phyloP scores from a whole-genome alignment of 306 rosid species.

The Cucurbita ficifolia region DNA sequence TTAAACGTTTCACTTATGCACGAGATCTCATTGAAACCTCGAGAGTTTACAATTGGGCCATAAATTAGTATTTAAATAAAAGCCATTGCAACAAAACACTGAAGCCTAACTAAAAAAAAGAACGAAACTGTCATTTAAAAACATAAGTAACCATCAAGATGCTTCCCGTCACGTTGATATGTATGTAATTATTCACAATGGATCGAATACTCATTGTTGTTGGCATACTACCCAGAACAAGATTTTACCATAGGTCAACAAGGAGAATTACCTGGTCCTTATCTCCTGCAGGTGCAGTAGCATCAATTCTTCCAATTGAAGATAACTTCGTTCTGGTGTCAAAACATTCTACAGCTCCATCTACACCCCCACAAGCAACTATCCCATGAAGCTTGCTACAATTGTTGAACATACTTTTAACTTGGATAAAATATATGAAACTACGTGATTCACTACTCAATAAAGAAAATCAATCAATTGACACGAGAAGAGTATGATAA shows the following conservation, averaged over 20 bases:
- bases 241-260: not conserved
- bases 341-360: conserved; percentile 90
- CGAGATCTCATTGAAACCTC: not conserved
- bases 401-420: conserved; percentile 7
- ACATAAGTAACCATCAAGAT: too few relatives aligned
- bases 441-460: conserved; percentile 10
- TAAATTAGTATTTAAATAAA: not conserved
- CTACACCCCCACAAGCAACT: conserved; percentile 94
- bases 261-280: conserved; percentile 36
- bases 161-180: too few relatives aligned
- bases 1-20: not conserved
- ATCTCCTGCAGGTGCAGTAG: conserved; percentile 65
- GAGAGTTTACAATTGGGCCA: not conserved
- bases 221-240: too few relatives aligned
- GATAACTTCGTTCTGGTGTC: conserved; percentile 57
- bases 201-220: too few relatives aligned
- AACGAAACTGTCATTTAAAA: too few relatives aligned
- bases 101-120: not conserved
- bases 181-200: too few relatives aligned
- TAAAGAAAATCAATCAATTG: not conserved
- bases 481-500: not conserved
- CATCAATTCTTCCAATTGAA: conserved; percentile 84
- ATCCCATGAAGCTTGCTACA: conserved; percentile 80
- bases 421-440: conserved; percentile 12
- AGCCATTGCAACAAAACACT: too few relatives aligned